A percentile compares a stretch with the other conserved stretches of the same genome.
These are phyloP conservation scores for Bipolaris cookei DNA, from an alignment of 2,329 filamentous ascomycete species.

Conservation along the genomic window DNA sequence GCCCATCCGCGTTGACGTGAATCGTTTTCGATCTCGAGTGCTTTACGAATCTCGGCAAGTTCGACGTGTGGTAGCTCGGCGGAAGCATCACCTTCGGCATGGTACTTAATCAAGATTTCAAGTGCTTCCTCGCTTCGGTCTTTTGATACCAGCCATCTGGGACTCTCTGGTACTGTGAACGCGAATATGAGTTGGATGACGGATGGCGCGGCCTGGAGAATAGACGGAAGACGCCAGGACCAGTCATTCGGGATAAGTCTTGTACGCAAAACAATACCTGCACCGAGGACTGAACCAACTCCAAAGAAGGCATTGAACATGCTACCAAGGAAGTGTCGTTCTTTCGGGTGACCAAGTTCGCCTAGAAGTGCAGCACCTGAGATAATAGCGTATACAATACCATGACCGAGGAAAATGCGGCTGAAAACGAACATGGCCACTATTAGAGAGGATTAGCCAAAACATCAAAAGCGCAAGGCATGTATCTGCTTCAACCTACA, in stretches of 20 bases:
- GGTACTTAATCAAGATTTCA: conserved; percentile 66
- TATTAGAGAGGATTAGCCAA: conserved; percentile 3
- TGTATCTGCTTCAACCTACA: conserved; percentile 23
- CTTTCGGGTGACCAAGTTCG: conserved; percentile 72
- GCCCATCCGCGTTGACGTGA: conserved; percentile 60
- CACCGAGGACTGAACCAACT: conserved; percentile 62
- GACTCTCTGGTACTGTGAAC: conserved; percentile 68
- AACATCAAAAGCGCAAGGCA: too few species aligned
- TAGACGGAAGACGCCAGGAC: conserved; percentile 70
- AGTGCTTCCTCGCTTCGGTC: conserved; percentile 68
- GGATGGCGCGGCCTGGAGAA: conserved; percentile 69
- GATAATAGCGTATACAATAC: conserved; percentile 69
- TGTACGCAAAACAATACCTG: conserved; percentile 69
- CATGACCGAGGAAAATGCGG: conserved; percentile 70
- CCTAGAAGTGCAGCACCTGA: conserved; percentile 68
- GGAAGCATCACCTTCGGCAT: conserved; percentile 65
- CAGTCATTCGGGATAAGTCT: conserved; percentile 64
- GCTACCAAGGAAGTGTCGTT: conserved; percentile 69
- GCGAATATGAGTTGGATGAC: conserved; percentile 68
- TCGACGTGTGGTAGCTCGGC: conserved; percentile 67
- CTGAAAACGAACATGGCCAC: conserved; percentile 63
- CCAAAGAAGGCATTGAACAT: conserved; percentile 74
- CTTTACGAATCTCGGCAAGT: conserved; percentile 69
- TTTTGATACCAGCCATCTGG: conserved; percentile 69
- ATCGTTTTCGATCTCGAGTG: conserved; percentile 64